A percentile compares a stretch with the other conserved stretches of the same genome.
Conservation (phyloP, 108 stramenopile species). For the Stephanodiscus minutulus region DNA sequence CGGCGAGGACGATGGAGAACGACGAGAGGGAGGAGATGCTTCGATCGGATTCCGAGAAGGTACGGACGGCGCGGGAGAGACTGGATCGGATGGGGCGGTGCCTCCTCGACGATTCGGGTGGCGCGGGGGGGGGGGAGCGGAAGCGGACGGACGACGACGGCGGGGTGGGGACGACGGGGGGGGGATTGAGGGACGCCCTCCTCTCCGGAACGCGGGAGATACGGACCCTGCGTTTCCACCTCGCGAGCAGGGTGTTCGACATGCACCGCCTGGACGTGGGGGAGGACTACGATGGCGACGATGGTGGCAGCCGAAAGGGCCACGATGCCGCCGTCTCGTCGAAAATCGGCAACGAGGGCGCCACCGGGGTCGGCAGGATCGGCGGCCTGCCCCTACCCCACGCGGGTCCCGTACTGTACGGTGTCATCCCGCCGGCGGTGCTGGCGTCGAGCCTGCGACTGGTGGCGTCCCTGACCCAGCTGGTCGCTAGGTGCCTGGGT, state of each 20-base stretch:
- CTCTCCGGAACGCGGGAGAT: conserved; percentile 48
- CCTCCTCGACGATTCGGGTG: conserved; percentile 5
- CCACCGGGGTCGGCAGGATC: conserved; percentile 81
- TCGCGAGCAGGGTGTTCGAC: conserved; percentile 69
- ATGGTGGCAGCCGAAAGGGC: background rate
- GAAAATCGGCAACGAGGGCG: conserved; percentile 22
- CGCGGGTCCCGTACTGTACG: conserved; percentile 79
- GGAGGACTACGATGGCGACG: conserved; percentile 33
- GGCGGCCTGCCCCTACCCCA: conserved; percentile 78
- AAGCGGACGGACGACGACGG: background rate
- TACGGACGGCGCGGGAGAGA: conserved; percentile 20
- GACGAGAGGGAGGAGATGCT: conserved; percentile 25
- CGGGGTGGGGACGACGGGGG: background rate
- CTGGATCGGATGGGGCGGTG: conserved; percentile 23
- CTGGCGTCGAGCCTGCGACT: conserved; percentile 71
- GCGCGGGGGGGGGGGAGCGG: conserved; percentile 7
- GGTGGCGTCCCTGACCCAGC: conserved; percentile 69
- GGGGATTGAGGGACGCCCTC: conserved; percentile 31
- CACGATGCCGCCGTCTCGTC: background rate
- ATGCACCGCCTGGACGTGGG: conserved; percentile 77
- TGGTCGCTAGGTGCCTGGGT: conserved; percentile 74
- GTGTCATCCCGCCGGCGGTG: conserved; percentile 71
- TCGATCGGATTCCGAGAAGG: conserved; percentile 2
- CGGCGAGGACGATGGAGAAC: conserved; percentile 41
- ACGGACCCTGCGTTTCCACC: conserved; percentile 60